Evolutionary conservation across 2,329 filamentous ascomycete species (phyloP), one percentile per base, ranked within the genome.

Genomic region (Diaporthe batatas): DNA sequence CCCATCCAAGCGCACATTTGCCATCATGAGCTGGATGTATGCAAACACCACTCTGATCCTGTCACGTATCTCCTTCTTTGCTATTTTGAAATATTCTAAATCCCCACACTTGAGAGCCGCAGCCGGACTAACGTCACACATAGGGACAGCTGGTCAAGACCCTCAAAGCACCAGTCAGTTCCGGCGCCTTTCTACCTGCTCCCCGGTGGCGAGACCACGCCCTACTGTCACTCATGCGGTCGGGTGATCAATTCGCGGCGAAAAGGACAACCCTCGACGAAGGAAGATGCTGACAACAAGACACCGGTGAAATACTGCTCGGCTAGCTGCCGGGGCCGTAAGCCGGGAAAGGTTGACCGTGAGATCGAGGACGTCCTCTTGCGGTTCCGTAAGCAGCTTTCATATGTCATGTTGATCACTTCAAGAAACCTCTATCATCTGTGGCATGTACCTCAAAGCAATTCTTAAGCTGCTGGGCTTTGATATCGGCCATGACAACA

Each of bases 161-260:
- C 83, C 0, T 78, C 77, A 55, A 84, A 85, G 67, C 79, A 79
- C 14, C 81, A 84, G 75, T 79, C 83, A 8, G 82, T 80, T 0
- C 89, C 88, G 14, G 85, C 87, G 12, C 89, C 89, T 0, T 85
- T 86, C 64, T 91, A 91, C 76, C 81, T 91, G 34, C 82, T 83
- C 0, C 78, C 80, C 0, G 82, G 83, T 2, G 83, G 84, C 55
- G 86, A 88, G 62, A 78, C 82, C 34, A 86, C 85, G 0, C 85
- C 86, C 0, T 91, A 91, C 78, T 90, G 88, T 75, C 85, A 86
- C 74, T 85, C 86, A 16, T 91, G 89, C 75, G 89, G 90, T 0
- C 83, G 89, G 53, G 84, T 89, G 2, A 89, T 90, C 51, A 84
- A 86, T 75, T 78, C 77, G 8, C 78, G 80, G 36, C 80, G 77